A percentile compares a stretch with the other conserved stretches of the same genome.
These are phyloP conservation scores for Phoma sp. DNA, from an alignment of 2,329 filamentous ascomycete genomes.

Conservation along the genomic window DNA sequence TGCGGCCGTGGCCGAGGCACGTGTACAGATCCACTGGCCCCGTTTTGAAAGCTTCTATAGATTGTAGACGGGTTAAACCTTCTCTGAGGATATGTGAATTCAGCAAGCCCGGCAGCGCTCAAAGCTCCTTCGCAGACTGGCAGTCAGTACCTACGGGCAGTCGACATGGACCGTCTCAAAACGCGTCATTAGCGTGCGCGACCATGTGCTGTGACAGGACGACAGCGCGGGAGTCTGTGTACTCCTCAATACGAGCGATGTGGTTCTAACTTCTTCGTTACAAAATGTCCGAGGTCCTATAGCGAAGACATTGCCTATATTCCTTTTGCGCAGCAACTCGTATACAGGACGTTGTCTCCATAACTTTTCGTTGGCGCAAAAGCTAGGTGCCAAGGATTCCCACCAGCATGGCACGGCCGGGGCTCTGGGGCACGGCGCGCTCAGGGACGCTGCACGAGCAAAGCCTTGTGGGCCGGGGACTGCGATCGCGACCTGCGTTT, in stretches of 20 bases:
- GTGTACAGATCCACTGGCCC: too few relatives aligned
- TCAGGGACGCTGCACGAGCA: constrained; percentile 13
- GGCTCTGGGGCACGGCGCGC: background rate
- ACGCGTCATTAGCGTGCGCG: background rate
- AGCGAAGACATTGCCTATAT: background rate
- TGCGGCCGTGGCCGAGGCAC: too few relatives aligned
- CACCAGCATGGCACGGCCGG: constrained; percentile 13
- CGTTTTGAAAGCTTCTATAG: too few relatives aligned
- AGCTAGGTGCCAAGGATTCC: background rate
- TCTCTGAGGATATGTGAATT: too few relatives aligned
- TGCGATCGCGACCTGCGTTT: constrained; percentile 3
- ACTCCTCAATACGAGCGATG: background rate
- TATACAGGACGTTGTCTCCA: too few relatives aligned
- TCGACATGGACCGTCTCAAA: background rate
- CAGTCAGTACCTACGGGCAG: too few relatives aligned
- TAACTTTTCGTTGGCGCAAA: background rate
- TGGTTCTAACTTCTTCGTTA: too few relatives aligned
- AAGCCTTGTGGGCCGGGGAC: constrained; percentile 5
- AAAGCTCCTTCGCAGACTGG: too few relatives aligned
- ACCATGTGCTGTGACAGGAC: constrained; percentile 9
- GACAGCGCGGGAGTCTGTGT: constrained; percentile 8
- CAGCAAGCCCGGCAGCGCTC: too few relatives aligned
- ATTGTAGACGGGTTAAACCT: too few relatives aligned
- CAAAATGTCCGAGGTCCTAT: too few relatives aligned
- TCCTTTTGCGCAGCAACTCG: background rate